A percentile compares a stretch with the other conserved stretches of the same genome.
phyloP scores from a whole-genome alignment of 768 basidiomycete genomes.

The Gyrodon lividus region DNA sequence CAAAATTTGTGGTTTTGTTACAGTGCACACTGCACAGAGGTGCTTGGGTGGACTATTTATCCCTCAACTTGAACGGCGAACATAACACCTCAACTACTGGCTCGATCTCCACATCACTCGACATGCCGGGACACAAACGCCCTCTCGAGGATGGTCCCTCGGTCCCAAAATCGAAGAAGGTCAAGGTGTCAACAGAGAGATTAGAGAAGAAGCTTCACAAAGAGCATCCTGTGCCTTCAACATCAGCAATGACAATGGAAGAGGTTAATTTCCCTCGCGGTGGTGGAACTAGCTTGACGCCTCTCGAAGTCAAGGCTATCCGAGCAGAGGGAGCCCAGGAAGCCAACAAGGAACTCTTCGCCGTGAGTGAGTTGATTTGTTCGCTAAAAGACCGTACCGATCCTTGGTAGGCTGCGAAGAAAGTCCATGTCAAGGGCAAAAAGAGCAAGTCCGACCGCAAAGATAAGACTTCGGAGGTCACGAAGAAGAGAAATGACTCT shows the following conservation, averaged over 20 bases:
- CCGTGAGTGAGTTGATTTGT: constrained; percentile 41
- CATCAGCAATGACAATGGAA: constrained; percentile 48
- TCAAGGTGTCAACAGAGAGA: constrained; percentile 42
- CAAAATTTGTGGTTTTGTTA: constrained; percentile 21
- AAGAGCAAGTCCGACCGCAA: constrained; percentile 49
- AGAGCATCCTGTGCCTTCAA: constrained; percentile 30
- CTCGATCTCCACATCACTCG: background rate
- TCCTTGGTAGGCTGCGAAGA: constrained; percentile 41
- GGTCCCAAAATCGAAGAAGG: constrained; percentile 57
- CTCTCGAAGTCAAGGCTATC: constrained; percentile 83
- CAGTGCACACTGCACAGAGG: too few relatives aligned
- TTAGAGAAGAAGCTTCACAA: constrained; percentile 20
- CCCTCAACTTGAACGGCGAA: background rate
- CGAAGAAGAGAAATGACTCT: constrained; percentile 40
- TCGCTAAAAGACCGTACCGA: constrained; percentile 3
- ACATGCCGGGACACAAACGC: constrained; percentile 59
- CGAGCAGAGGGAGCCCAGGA: constrained; percentile 83
- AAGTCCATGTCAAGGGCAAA: constrained; percentile 39
- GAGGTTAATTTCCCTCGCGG: constrained; percentile 96
- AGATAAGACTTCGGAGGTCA: constrained; percentile 27
- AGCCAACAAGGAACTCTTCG: constrained; percentile 76
- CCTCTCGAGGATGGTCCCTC: constrained; percentile 52
- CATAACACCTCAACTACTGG: background rate
- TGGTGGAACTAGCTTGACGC: constrained; percentile 86
- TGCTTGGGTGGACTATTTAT: too few relatives aligned